phyloP scores from a whole-genome alignment of 768 basidiomycete genomes.

The Leccinum broughii region DNA sequence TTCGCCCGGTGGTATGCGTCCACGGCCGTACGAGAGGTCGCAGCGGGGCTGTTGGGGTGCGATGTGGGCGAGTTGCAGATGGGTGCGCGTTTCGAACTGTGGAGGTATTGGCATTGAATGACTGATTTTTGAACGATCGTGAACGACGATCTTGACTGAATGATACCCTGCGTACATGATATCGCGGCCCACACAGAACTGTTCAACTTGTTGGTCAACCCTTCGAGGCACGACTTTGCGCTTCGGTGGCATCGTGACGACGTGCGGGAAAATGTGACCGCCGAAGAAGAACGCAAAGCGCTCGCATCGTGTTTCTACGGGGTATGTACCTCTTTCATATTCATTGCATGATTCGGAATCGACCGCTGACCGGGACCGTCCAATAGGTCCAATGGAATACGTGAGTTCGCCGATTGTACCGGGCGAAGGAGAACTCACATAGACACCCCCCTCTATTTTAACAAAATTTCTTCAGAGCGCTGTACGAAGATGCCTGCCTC shows the following conservation, averaged over 20 bases:
- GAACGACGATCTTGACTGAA: too few relatives aligned
- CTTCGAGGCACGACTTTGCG: conserved; percentile 61
- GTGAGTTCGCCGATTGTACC: conserved; percentile 39
- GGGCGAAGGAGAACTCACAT: background rate
- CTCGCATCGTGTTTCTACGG: conserved; percentile 65
- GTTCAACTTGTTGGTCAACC: conserved; percentile 77
- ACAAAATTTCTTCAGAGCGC: conserved; percentile 44
- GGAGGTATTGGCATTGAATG: background rate
- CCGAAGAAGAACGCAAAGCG: conserved; percentile 59
- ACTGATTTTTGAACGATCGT: background rate
- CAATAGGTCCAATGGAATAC: conserved; percentile 79
- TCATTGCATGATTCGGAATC: background rate
- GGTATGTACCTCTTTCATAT: conserved; percentile 34
- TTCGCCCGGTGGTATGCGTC: conserved; percentile 74
- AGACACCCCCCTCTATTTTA: background rate
- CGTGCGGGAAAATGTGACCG: conserved; percentile 54
- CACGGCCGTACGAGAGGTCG: conserved; percentile 43
- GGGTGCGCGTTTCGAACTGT: conserved; percentile 48
- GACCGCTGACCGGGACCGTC: background rate
- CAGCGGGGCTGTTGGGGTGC: conserved; percentile 54
- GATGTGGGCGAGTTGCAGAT: conserved; percentile 62
- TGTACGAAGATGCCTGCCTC: conserved; percentile 69
- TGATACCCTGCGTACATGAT: background rate
- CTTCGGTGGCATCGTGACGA: conserved; percentile 83
- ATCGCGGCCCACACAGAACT: conserved; percentile 42